Conservation (phyloP, 176 grass and related monocot genomes). For the Thalia dealbata region DNA sequence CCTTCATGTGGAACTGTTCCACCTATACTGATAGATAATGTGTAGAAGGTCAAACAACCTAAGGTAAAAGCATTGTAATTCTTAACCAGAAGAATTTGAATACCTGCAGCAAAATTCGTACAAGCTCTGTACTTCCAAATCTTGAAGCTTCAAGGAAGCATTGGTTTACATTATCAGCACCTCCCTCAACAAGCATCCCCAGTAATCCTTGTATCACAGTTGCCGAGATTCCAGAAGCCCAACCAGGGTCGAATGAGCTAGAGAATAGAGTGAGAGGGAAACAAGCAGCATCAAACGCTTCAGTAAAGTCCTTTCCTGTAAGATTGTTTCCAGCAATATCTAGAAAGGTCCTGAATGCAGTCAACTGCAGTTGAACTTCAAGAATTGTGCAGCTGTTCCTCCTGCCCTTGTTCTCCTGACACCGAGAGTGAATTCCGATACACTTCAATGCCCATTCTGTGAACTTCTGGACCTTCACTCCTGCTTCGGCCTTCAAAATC, state of each 20-base stretch:
- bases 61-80: neutral
- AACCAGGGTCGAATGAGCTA: slow-evolving; percentile 69
- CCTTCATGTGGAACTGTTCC: neutral
- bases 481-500: slow-evolving; percentile 80
- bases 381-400: slow-evolving; percentile 58
- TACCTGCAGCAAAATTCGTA: slow-evolving; percentile 85
- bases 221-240: slow-evolving; percentile 66
- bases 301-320: slow-evolving; percentile 92
- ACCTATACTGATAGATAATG: neutral
- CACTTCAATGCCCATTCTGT: slow-evolving; percentile 96
- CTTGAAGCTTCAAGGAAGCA: slow-evolving; percentile 96
- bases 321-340: slow-evolving; percentile 84
- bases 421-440: slow-evolving; percentile 58
- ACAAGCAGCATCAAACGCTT: slow-evolving; percentile 96
- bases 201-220: slow-evolving; percentile 67
- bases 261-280: slow-evolving; percentile 94
- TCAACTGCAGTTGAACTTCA: slow-evolving; percentile 71
- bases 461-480: slow-evolving; percentile 83
- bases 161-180: slow-evolving; percentile 96
- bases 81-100: neutral
- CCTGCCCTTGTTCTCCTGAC: slow-evolving; percentile 38
- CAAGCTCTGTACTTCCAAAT: slow-evolving; percentile 94
- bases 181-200: slow-evolving; percentile 88
- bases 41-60: neutral
- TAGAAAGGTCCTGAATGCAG: slow-evolving; percentile 84